phyloP scores from a whole-genome alignment of 2,329 filamentous ascomycete genomes.

The Ophiostoma triangulosporum region DNA sequence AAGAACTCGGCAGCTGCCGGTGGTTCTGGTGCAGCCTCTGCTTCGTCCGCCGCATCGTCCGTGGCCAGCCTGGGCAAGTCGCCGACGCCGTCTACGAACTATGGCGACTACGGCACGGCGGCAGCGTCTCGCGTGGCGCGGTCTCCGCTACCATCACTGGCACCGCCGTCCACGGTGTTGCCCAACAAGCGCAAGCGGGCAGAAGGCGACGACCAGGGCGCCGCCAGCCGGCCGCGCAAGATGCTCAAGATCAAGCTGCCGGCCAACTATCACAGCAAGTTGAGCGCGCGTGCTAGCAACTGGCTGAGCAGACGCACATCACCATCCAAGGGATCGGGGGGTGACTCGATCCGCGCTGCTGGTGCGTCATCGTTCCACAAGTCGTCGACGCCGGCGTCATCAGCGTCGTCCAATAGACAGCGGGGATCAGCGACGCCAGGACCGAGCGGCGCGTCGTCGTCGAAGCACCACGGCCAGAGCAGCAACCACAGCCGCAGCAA shows the following conservation, averaged over 20 bases:
- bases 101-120: constrained; percentile 5
- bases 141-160: not conserved
- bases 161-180: not conserved
- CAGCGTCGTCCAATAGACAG: not conserved
- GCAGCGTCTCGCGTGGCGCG: not conserved
- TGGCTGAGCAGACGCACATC: constrained; percentile 10
- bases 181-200: constrained; percentile 8
- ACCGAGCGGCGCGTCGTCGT: not conserved
- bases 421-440: not conserved
- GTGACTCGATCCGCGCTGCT: constrained; percentile 4
- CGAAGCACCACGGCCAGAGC: not conserved
- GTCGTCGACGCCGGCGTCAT: not conserved
- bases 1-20: not conserved
- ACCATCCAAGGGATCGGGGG: not conserved
- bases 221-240: constrained; percentile 17
- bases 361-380: not conserved
- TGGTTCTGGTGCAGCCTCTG: not conserved
- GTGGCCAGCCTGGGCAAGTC: constrained; percentile 1
- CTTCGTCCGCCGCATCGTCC: not conserved
- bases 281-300: constrained; percentile 10
- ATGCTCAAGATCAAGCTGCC: constrained; percentile 13
- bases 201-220: not conserved
- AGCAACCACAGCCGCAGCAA: not conserved
- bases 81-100: constrained; percentile 9
- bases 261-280: constrained; percentile 7